Evolutionary conservation across 257 asterid genomes (phyloP).

Genomic region (Nicotiana paniculata): DNA sequence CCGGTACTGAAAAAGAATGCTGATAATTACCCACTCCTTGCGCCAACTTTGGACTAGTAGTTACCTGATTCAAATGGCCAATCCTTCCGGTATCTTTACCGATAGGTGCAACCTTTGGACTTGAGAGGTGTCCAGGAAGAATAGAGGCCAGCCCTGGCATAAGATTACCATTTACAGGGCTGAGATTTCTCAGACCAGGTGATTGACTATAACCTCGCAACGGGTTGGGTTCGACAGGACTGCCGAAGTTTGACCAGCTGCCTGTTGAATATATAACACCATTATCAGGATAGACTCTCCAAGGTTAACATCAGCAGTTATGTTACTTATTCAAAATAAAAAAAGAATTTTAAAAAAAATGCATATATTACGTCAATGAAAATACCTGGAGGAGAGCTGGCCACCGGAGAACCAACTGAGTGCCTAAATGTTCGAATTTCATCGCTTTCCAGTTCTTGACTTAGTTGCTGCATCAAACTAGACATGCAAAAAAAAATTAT

Average conservation of each 20-base stretch:
- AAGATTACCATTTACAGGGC: conserved; percentile 56
- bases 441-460: conserved; percentile 83
- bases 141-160: conserved; percentile 85
- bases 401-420: conserved; percentile 80
- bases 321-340: neutral
- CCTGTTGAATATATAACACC: conserved; percentile 32
- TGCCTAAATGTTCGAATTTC: conserved; percentile 59
- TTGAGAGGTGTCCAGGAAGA: conserved; percentile 55
- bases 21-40: conserved; percentile 29
- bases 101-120: conserved; percentile 84
- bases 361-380: neutral
- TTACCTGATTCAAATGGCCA: conserved; percentile 31
- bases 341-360: neutral
- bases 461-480: conserved; percentile 89
- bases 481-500: conserved; percentile 12
- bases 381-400: conserved; percentile 88
- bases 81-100: conserved; percentile 66
- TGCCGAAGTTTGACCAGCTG: conserved; percentile 75
- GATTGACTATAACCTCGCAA: conserved; percentile 51
- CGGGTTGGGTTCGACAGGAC: conserved; percentile 68
- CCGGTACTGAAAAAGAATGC: conserved; percentile 39
- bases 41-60: conserved; percentile 11
- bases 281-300: neutral
- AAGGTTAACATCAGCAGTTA: neutral
- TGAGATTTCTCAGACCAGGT: conserved; percentile 52